phyloP scores from a whole-genome alignment of 1,284 basidiomycete genomes.

The Leccinum fallax region DNA sequence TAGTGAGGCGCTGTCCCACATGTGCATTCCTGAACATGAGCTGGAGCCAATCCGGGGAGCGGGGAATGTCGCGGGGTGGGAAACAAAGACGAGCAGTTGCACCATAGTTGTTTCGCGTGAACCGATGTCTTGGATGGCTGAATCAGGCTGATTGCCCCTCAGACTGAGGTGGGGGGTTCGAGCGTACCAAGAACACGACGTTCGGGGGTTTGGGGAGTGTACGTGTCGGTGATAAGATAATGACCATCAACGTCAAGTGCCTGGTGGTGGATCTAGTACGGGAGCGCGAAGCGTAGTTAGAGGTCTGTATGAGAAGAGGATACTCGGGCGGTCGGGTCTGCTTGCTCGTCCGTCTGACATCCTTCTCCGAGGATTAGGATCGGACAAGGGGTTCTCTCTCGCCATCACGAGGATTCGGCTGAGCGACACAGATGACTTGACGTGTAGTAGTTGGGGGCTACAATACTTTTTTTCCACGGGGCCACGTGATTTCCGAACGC shows the following conservation, averaged over 20 bases:
- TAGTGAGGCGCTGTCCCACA: not conserved
- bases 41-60: not conserved
- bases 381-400: too few relatives aligned
- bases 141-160: conserved; percentile 1
- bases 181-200: not conserved
- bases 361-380: too few relatives aligned
- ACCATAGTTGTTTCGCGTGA: not conserved
- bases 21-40: not conserved
- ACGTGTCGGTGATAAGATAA: not conserved
- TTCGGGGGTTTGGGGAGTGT: not conserved
- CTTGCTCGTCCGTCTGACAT: too few relatives aligned
- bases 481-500: too few relatives aligned
- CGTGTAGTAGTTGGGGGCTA: not conserved
- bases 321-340: too few relatives aligned
- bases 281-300: too few relatives aligned
- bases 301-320: too few relatives aligned
- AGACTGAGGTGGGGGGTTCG: not conserved
- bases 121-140: not conserved
- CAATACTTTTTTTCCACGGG: conserved; percentile 19
- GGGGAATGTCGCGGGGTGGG: too few relatives aligned
- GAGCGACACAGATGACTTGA: not conserved
- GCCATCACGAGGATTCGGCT: too few relatives aligned
- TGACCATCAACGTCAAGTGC: not conserved
- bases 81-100: too few relatives aligned
- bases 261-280: too few relatives aligned